Evolutionary conservation across 2,329 filamentous ascomycete species (phyloP), one percentile per base, ranked within the genome.

Genomic region (Botrytis tulipae): DNA sequence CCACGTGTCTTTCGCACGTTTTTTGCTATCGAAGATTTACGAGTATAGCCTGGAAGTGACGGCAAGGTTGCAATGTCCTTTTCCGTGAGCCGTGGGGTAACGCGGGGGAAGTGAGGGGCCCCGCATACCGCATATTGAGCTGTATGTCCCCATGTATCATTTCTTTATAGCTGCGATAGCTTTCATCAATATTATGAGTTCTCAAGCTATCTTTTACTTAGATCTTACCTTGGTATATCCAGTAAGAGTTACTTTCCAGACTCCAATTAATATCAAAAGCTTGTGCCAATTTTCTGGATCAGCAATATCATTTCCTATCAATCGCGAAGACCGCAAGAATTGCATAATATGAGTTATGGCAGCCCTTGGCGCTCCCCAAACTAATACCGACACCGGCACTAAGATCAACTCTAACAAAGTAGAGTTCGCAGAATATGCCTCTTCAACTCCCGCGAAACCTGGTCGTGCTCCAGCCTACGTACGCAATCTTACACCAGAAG

Each of bases 401-500:
- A 71, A 73, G 59, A 72, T 48, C 7, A 25, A 66, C 20, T 4
- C 51, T 4, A 61, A 73, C 29, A 54, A 70, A 29, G 29, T 76
- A 14, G 74, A 76, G 51, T 29, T 73, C 4, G 44, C 72, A 35
- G 74, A 73, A 40, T 57, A 73, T 54, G 60, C 51, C 46, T 72
- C 68, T n/a, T 69, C 35, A 42, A 65, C 46, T 35, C 29, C 46
- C 32, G 35, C 29, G 5, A 72, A 72, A 35, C 7, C 61, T 29
- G 32, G 6, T 44, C 10, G n/a, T 18, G 72, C 76, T 18, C 79
- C 79, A 7, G 79, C 78, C 44, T 77, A 82, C 57, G 79, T 85
- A 70, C 81, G 83, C 46, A 80, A 84, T 65, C 82, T 90, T 78
- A 84, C 85, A 3, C 82, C 83, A 1, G 87, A 89, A 76, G 83